phyloP scores from a whole-genome alignment of 768 basidiomycete species.

The Cytidiella melzeri region DNA sequence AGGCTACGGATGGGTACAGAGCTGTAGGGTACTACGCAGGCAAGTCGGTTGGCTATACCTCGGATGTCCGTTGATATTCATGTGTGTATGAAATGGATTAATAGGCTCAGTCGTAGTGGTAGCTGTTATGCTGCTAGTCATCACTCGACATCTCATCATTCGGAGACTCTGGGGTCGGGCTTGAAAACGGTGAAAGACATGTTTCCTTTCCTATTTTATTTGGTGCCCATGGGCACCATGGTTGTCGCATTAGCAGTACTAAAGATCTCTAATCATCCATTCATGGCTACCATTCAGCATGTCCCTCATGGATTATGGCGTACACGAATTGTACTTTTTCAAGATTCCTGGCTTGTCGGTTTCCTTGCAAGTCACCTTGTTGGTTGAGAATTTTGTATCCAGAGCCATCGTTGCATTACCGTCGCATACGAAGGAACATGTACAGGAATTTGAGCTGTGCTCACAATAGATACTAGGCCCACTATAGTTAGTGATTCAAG shows the following conservation, averaged over 20 bases:
- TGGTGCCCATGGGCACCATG: not conserved
- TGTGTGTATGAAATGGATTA: not conserved
- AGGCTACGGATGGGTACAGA: constrained; percentile 44
- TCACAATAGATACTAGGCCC: too few species aligned
- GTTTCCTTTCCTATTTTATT: not conserved
- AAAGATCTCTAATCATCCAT: too few species aligned
- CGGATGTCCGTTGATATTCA: not conserved
- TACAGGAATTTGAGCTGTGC: too few species aligned
- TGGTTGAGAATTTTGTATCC: too few species aligned
- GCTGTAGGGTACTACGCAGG: constrained; percentile 21
- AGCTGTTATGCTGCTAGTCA: not conserved
- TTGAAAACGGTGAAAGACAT: not conserved
- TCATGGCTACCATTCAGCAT: not conserved
- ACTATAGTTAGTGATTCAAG: too few species aligned
- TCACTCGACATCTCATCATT: not conserved
- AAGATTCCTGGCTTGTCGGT: too few species aligned
- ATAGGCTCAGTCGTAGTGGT: not conserved
- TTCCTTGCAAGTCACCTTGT: too few species aligned
- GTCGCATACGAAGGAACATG: too few species aligned
- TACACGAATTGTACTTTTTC: not conserved
- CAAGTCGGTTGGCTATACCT: not conserved
- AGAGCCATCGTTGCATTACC: too few species aligned
- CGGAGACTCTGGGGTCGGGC: not conserved
- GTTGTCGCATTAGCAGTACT: not conserved
- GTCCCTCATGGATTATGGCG: not conserved